Evolutionary conservation across 2,329 filamentous ascomycete species (phyloP).

Genomic region (Scytalidium lignicola): DNA sequence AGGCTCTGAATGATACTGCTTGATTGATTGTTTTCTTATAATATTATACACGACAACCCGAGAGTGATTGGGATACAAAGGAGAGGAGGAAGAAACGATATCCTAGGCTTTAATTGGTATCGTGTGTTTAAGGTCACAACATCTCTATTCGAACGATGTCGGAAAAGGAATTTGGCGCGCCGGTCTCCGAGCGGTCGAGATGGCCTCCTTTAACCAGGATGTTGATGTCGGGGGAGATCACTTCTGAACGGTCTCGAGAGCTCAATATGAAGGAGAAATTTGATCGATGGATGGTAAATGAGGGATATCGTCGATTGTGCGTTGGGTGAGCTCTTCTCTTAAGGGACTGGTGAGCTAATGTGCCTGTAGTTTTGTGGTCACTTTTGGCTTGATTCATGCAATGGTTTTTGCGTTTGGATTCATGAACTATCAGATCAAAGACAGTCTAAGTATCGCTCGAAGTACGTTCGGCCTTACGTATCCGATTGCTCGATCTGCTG

Average conservation of each 20-base stretch:
- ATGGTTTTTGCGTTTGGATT: slow-evolving; percentile 78
- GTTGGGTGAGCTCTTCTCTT: slow-evolving; percentile 28
- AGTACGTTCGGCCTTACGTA: slow-evolving; percentile 71
- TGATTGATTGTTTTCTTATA: slow-evolving; percentile 9
- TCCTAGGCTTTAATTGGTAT: slow-evolving; percentile 9
- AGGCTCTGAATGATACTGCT: slow-evolving; percentile 28
- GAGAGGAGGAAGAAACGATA: slow-evolving; percentile 8
- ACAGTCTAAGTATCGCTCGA: slow-evolving; percentile 62
- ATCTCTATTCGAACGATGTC: slow-evolving; percentile 15
- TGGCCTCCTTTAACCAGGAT: slow-evolving; percentile 79
- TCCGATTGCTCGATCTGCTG: slow-evolving; percentile 69
- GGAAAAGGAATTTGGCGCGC: slow-evolving; percentile 21
- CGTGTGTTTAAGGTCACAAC: slow-evolving; percentile 20
- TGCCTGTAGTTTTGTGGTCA: slow-evolving; percentile 60
- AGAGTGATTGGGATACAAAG: slow-evolving; percentile 5
- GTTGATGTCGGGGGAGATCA: slow-evolving; percentile 79
- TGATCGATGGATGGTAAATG: slow-evolving; percentile 85
- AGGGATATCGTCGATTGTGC: slow-evolving; percentile 75
- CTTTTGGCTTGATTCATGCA: slow-evolving; percentile 68
- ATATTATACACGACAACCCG: slow-evolving; percentile 16
- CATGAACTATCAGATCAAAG: slow-evolving; percentile 74
- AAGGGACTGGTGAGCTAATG: slow-evolving; percentile 23
- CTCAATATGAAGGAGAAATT: slow-evolving; percentile 67
- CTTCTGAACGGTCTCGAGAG: slow-evolving; percentile 64
- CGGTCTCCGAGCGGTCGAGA: slow-evolving; percentile 66